Base-by-base conservation (phyloP, 495 filamentous ascomycete species). In the Daldinia grandis region DNA sequence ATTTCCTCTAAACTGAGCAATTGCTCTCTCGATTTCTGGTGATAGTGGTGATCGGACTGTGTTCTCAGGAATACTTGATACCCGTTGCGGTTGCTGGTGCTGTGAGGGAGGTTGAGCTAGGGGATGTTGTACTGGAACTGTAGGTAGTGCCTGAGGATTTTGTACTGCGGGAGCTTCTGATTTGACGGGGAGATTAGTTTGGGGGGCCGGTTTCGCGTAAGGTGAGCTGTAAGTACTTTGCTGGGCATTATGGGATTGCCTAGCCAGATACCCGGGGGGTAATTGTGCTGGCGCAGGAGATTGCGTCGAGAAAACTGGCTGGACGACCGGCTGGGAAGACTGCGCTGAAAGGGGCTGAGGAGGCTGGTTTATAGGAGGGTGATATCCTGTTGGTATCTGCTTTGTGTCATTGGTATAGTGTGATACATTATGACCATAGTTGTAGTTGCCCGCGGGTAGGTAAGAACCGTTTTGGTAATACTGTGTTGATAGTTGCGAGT, bases 201-300 rank as follows among this genome's bases (percentile, higher is more conserved):
- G 72, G 12, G 78, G 74, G 6, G 81, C 74, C 25, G 76, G 76
- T 51, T 81, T 75, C 38, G 78, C 74, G 59, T 85, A 83, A 8
- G 83, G 82, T 6, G 83, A 83, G 40, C 78, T 79, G 59, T 84
- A 84, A 3, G 80, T 74, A 31, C 78, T 75, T 51, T 76, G 66
- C 58, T 79, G 79, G 27, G 74, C n/a, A 25, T 68, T 77, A 24
- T 71, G 79, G 24, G 76, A 56, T 30, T 76, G 79, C 15, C 78
- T 76, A 21, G 76, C 66, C 15, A 76, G 59, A 61, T 81, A 80
- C 38, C 73, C 77, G 31, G 60, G 50, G 24, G 79, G 72, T 21
- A 79, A 51, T 40, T 81, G 80, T 24, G 76, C 73, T 8, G 78
- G 76, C 8, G 76, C 74, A 4, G 78, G 76, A 33, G 66, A 62